These are phyloP conservation scores for Massariosphaeria phaeospora DNA, from an alignment of 495 filamentous ascomycete genomes.

Conservation along the genomic window DNA sequence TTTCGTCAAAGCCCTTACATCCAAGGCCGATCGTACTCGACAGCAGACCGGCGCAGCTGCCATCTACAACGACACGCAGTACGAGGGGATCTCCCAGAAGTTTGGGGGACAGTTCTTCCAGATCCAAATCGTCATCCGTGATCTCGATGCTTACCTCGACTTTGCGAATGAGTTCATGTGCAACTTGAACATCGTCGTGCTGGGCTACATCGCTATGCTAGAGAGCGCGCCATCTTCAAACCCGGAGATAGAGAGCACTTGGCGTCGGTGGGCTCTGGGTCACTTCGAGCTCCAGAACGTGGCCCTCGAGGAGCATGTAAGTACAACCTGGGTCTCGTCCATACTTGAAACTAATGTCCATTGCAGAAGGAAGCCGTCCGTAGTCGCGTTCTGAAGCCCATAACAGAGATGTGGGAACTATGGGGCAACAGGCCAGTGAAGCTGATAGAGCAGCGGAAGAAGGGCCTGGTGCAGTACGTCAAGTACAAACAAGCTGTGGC, in stretches of 20 bases:
- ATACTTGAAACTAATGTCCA: conserved; percentile 8
- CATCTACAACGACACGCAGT: conserved; percentile 71
- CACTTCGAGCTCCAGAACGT: conserved; percentile 75
- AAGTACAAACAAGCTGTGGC: conserved; percentile 72
- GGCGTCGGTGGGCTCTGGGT: conserved; percentile 76
- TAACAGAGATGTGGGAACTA: conserved; percentile 71
- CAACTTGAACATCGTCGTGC: conserved; percentile 64
- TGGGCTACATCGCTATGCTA: conserved; percentile 61
- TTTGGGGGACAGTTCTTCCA: conserved; percentile 85
- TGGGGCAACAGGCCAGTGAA: conserved; percentile 69
- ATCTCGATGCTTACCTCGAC: conserved; percentile 80
- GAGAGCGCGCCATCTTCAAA: conserved; percentile 58
- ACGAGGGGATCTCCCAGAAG: conserved; percentile 66
- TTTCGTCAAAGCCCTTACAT: conserved; percentile 79
- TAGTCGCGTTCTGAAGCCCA: conserved; percentile 80
- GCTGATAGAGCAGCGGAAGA: conserved; percentile 86
- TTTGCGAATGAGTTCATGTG: conserved; percentile 65
- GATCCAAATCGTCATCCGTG: conserved; percentile 81
- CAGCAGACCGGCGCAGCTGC: conserved; percentile 63
- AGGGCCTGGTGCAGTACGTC: conserved; percentile 82
- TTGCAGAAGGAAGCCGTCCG: conserved; percentile 65
- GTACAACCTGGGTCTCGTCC: conserved; percentile 35
- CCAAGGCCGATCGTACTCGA: conserved; percentile 72
- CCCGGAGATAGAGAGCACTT: conserved; percentile 83
- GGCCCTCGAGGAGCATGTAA: conserved; percentile 79